Evolutionary conservation across 78 protist genomes (phyloP).

Genomic region (Cavenderia fasciculata): DNA sequence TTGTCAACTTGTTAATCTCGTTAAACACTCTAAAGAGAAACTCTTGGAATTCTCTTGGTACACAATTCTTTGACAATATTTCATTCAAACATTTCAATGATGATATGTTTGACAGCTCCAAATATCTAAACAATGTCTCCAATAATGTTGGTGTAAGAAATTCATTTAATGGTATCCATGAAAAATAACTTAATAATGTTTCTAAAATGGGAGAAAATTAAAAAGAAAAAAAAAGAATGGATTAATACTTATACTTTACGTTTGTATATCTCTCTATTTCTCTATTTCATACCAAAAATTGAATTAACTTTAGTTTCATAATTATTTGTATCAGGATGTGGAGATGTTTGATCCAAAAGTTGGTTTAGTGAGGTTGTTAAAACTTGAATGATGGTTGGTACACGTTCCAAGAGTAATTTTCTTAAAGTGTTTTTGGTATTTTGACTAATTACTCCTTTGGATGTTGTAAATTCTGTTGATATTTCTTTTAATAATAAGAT

Average conservation of each 20-base stretch:
- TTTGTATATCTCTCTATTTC: not conserved
- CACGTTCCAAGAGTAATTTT: slow-evolving; percentile 7
- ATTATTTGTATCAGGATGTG: too few species aligned
- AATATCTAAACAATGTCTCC: slow-evolving; percentile 62
- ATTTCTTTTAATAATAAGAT: slow-evolving; percentile 51
- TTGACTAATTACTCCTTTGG: slow-evolving; percentile 31
- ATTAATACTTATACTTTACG: not conserved
- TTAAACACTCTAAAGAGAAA: slow-evolving; percentile 52
- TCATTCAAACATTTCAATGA: slow-evolving; percentile 66
- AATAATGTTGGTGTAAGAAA: slow-evolving; percentile 39
- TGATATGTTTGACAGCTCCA: slow-evolving; percentile 45
- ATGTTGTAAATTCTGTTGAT: slow-evolving; percentile 43
- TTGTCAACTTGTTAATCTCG: slow-evolving; percentile 36
- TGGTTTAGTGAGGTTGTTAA: slow-evolving; percentile 18
- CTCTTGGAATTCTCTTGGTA: slow-evolving; percentile 64
- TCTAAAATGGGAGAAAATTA: slow-evolving; percentile 4
- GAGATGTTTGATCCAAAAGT: slow-evolving; percentile 49
- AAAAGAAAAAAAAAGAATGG: not conserved
- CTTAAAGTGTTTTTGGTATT: slow-evolving; percentile 15
- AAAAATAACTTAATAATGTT: slow-evolving; percentile 60
- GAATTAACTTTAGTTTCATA: slow-evolving; percentile 44
- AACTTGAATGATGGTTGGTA: slow-evolving; percentile 34
- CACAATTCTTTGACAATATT: slow-evolving; percentile 61
- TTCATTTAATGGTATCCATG: slow-evolving; percentile 61
- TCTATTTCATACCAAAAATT: slow-evolving; percentile 44